Evolutionary conservation across 2,329 filamentous ascomycete species (phyloP).

Genomic region (Fusarium incarnatum): DNA sequence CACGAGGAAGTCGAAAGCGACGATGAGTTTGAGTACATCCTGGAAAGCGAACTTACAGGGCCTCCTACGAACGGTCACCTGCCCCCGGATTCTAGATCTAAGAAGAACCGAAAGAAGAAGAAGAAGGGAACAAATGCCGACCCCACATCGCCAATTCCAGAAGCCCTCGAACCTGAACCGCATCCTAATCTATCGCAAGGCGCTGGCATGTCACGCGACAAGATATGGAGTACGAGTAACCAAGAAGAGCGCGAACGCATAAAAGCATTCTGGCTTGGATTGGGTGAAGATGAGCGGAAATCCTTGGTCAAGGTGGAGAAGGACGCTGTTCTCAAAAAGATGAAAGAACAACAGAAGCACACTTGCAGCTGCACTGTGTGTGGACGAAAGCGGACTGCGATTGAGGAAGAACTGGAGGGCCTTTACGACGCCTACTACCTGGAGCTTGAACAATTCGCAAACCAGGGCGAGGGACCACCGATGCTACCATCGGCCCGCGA

Average conservation of each 20-base stretch:
- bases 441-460: slow-evolving; percentile 96
- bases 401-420: slow-evolving; percentile 97
- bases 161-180: slow-evolving; percentile 33
- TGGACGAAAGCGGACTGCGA: slow-evolving; percentile 93
- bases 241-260: slow-evolving; percentile 96
- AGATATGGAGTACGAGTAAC: slow-evolving; percentile 97
- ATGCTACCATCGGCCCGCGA: slow-evolving; percentile 65
- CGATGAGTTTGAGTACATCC: slow-evolving; percentile 61
- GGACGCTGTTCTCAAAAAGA: slow-evolving; percentile 96
- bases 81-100: slow-evolving; percentile 56
- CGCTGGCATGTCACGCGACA: slow-evolving; percentile 74
- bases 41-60: slow-evolving; percentile 51
- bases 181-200: slow-evolving; percentile 49
- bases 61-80: slow-evolving; percentile 48
- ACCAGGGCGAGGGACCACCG: slow-evolving; percentile 78
- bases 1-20: slow-evolving; percentile 68
- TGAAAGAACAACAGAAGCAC: slow-evolving; percentile 99
- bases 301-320: slow-evolving; percentile 98
- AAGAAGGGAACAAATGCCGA: slow-evolving; percentile 59
- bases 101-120: slow-evolving; percentile 78
- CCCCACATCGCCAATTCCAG: slow-evolving; percentile 35
- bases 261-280: slow-evolving; percentile 96
- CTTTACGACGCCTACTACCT: slow-evolving; percentile 99
- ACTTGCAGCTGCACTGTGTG: slow-evolving; percentile 98
- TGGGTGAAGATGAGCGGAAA: slow-evolving; percentile 94